Evolutionary conservation across 2,329 filamentous ascomycete species (phyloP).

Genomic region (Sarocladium strictum): DNA sequence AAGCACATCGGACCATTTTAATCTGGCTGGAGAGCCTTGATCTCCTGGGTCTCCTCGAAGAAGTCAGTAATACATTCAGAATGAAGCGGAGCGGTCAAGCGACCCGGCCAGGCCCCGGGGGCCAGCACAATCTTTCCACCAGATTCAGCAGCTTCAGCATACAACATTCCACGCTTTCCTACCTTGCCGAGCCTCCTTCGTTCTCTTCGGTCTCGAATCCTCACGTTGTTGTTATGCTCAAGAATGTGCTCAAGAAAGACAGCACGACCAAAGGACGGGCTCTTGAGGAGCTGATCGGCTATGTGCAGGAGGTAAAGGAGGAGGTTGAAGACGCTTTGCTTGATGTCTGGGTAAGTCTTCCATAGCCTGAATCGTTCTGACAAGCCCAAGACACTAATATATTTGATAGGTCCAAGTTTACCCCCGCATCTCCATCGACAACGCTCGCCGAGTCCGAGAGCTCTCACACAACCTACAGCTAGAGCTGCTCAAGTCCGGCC

Average conservation of each 20-base stretch:
- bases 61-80: background rate
- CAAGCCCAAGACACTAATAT: slow-evolving; percentile 9
- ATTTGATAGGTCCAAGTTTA: slow-evolving; percentile 68
- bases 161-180: slow-evolving; percentile 60
- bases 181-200: slow-evolving; percentile 80
- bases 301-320: slow-evolving; percentile 49
- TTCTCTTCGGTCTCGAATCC: slow-evolving; percentile 71
- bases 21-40: no score
- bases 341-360: slow-evolving; percentile 68
- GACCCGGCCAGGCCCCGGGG: background rate
- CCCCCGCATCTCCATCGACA: slow-evolving; percentile 84
- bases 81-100: background rate
- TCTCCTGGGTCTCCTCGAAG: no score
- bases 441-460: slow-evolving; percentile 80
- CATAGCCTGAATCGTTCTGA: background rate
- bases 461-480: slow-evolving; percentile 71
- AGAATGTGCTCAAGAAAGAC: slow-evolving; percentile 89
- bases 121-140: background rate
- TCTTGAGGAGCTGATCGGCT: slow-evolving; percentile 72
- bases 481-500: slow-evolving; percentile 54
- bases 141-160: slow-evolving; percentile 12
- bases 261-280: slow-evolving; percentile 87
- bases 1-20: no score
- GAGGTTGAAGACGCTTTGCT: slow-evolving; percentile 74
- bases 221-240: slow-evolving; percentile 82